Base-by-base conservation (phyloP, 306 rosid species). In the Astragalus membranaceus region DNA sequence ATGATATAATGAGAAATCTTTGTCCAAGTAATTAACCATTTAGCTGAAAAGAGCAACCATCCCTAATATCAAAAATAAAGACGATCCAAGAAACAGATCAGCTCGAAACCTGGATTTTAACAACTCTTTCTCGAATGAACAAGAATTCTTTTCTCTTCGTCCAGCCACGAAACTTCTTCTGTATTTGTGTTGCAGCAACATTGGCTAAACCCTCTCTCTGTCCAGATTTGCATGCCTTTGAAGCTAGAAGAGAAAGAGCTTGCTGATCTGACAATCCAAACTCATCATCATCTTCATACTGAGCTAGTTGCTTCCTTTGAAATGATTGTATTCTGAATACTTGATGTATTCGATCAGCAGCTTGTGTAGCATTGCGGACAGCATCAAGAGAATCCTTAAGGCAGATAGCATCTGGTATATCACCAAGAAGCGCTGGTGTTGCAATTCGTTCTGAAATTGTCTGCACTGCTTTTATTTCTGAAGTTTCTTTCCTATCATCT, bases 121-220 rank as follows among this genome's bases (percentile, higher is more conserved):
- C 97, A 78, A 92, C 79, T 84, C 94, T 79, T 81, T 87, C 82
- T 46, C 96, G 93, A 79, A 84, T 87, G 67, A 84, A 64, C 75
- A 92, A 64, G 86, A 92, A 92, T 69, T 92, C 96, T 82, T 82
- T 92, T 84, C 96, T 92, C 83, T 81, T 87, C 70, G 70, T 87
- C 97, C 97, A 92, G 80, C 97, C 96, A 74, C 97, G 97, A 26
- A 75, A 92, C 80, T 89, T 89, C 55, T 92, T 92, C 90, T 92
- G 97, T 84, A 92, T 92, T 39, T 74, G 89, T 56, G 72, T 29
- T 37, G 97, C 97, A 65, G 97, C 96, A 68, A 81, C 73, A 67
- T 85, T 73, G 54, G 63, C 85, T 32, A 64, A 69, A 67, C 88
- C 85, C 68, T 79, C 69, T 66, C 67, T 73, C 42, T 67, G 80